Conservation (phyloP, 495 filamentous ascomycete genomes). For the Cercophora samala region DNA sequence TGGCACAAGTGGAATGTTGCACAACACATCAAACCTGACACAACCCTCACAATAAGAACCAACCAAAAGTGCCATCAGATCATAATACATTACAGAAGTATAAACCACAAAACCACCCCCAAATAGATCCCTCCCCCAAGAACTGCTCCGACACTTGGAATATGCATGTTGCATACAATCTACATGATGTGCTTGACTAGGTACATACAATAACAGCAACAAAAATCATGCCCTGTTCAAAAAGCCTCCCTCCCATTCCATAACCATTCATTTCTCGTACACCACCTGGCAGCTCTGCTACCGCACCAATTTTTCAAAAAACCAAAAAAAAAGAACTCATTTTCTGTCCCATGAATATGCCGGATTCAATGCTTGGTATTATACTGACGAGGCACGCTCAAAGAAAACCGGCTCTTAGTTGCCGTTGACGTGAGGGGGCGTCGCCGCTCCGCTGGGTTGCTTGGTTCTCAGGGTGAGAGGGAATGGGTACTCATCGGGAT, state of each 20-base stretch:
- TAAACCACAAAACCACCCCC: too few species aligned
- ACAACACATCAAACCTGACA: too few species aligned
- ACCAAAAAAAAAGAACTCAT: too few species aligned
- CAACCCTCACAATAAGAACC: too few species aligned
- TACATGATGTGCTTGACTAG: not conserved
- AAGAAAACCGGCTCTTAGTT: conserved; percentile 21
- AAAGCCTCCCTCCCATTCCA: not conserved
- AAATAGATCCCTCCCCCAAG: not conserved
- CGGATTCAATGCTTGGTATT: conserved; percentile 3
- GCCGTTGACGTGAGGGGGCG: conserved; percentile 45
- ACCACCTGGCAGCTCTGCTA: not conserved
- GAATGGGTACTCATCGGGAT: conserved; percentile 89
- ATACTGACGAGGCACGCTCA: not conserved
- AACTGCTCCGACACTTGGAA: not conserved
- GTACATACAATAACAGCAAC: not conserved
- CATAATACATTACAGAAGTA: too few species aligned
- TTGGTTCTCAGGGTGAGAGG: conserved; percentile 73
- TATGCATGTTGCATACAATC: not conserved
- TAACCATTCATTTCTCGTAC: not conserved
- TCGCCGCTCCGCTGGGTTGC: conserved; percentile 33
- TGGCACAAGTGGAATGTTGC: too few species aligned
- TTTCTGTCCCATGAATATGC: conserved; percentile 5
- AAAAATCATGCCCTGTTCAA: not conserved
- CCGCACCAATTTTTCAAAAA: not conserved
- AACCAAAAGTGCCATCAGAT: too few species aligned